Conservation (phyloP, 371 early-diverging fungal species). For the Entomophthora muscae region DNA sequence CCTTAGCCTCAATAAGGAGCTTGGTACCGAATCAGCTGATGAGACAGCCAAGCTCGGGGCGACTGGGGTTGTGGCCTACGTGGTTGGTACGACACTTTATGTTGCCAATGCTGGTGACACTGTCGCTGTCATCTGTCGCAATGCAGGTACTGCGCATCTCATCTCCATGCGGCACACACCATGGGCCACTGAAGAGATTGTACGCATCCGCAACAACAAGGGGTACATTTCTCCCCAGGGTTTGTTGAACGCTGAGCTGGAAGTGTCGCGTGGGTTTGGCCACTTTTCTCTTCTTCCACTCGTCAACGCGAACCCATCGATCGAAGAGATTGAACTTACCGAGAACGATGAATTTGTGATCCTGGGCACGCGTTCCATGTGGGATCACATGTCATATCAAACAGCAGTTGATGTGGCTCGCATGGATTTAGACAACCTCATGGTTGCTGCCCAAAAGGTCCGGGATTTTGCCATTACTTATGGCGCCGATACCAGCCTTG, state of each 20-base stretch:
- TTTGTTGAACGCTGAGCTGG: slow-evolving; percentile 54
- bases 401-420: slow-evolving; percentile 73
- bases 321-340: slow-evolving; percentile 45
- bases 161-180: slow-evolving; percentile 62
- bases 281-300: slow-evolving; percentile 62
- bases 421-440: slow-evolving; percentile 41
- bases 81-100: slow-evolving; percentile 59
- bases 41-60: slow-evolving; percentile 43
- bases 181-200: slow-evolving; percentile 44
- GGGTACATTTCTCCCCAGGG: slow-evolving; percentile 63
- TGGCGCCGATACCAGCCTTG: slow-evolving; percentile 56
- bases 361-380: slow-evolving; percentile 64
- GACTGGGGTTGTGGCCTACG: slow-evolving; percentile 57
- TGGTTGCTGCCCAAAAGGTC: slow-evolving; percentile 66
- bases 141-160: slow-evolving; percentile 47
- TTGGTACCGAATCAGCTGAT: slow-evolving; percentile 23
- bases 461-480: slow-evolving; percentile 78
- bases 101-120: slow-evolving; percentile 86
- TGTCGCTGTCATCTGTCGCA: slow-evolving; percentile 60
- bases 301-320: slow-evolving; percentile 73
- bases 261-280: slow-evolving; percentile 70
- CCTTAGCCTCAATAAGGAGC: slow-evolving; percentile 52
- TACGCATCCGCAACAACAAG: slow-evolving; percentile 62
- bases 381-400: slow-evolving; percentile 65
- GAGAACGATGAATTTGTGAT: slow-evolving; percentile 84